Evolutionary conservation across 2,329 filamentous ascomycete species (phyloP).

Genomic region (Whalleya microplaca): DNA sequence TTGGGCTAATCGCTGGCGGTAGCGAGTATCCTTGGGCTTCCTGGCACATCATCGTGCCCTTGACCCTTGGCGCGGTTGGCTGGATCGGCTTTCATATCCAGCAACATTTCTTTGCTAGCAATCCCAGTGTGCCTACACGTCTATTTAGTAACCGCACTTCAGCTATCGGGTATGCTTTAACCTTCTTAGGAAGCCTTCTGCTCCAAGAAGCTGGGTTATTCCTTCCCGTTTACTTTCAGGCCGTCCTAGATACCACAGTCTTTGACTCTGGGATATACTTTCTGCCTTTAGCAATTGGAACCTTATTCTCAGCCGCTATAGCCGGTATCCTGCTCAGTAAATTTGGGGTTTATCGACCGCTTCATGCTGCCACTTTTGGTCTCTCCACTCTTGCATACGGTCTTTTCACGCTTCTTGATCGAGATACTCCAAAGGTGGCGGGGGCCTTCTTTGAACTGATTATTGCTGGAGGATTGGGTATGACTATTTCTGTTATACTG

Average conservation of each 20-base stretch:
- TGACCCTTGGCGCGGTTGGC: constrained; percentile 13
- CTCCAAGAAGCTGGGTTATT: constrained; percentile 40
- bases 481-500: constrained; percentile 31
- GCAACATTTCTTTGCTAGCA: neutral
- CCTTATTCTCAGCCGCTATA: constrained; percentile 34
- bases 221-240: constrained; percentile 49
- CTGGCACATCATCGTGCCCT: constrained; percentile 15
- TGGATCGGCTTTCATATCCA: constrained; percentile 9
- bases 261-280: constrained; percentile 30
- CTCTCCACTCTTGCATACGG: constrained; percentile 34
- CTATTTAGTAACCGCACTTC: constrained; percentile 42
- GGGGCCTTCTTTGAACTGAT: constrained; percentile 40
- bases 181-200: constrained; percentile 42
- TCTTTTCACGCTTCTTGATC: constrained; percentile 32
- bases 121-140: constrained; percentile 43
- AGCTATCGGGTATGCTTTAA: constrained; percentile 33
- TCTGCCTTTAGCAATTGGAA: constrained; percentile 33
- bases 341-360: constrained; percentile 38
- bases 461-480: constrained; percentile 30
- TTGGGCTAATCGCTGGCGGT: constrained; percentile 38
- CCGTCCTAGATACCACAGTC: constrained; percentile 34
- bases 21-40: constrained; percentile 18
- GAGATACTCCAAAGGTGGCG: constrained; percentile 27
- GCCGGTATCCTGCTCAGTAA: constrained; percentile 38
- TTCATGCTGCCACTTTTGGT: constrained; percentile 36